Base-by-base conservation (phyloP, 345 rosid species). In the Geranium brycei region DNA sequence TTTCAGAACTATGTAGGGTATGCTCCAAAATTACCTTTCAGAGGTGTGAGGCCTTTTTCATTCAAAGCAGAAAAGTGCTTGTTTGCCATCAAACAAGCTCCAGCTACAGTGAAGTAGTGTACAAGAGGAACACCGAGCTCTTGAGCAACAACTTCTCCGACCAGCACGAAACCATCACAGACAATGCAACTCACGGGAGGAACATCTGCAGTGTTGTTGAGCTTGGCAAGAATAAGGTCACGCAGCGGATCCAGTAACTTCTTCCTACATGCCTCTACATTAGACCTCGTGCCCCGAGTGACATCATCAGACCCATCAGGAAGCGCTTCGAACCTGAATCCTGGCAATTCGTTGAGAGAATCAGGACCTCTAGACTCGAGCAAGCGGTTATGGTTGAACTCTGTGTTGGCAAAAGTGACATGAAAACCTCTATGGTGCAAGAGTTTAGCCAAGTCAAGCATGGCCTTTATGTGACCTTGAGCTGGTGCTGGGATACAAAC, bases 321-420 rank as follows among this genome's bases (percentile, higher is more conserved):
- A 10, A 78, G 73, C 15, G 75, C 31, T 31, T 76, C 65, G 8
- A 78, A 78, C 11, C 58, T 30, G 62, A 81, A 81, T 62, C 70
- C 73, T 0, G 71, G 67, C 17, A 78, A 61, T 51, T 76, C 80
- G 16, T 69, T 51, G 3, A 74, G 28, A 0, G 74, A 32, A 1
- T 71, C 71, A 0, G 59, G 63, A 1, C 85, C 77, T 6, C 31
- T 56, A 11, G 73, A 67, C 14, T 76, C 64, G 58, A 78, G 12
- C 7, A 81, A 28, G 13, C 77, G 81, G 10, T 56, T n/a, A 15
- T 70, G 28, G 28, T 23, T 23, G 28, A 23, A 23, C 28, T 23
- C 28, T 23, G 28, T 23, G 28, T 23, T 23, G 28, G 28, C 28
- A 23, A 23, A 23, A 23, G 28, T 23, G 28, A 23, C 28, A 23